Conservation (phyloP, 2,329 filamentous ascomycete genomes). For the Polytolypa hystricis region DNA sequence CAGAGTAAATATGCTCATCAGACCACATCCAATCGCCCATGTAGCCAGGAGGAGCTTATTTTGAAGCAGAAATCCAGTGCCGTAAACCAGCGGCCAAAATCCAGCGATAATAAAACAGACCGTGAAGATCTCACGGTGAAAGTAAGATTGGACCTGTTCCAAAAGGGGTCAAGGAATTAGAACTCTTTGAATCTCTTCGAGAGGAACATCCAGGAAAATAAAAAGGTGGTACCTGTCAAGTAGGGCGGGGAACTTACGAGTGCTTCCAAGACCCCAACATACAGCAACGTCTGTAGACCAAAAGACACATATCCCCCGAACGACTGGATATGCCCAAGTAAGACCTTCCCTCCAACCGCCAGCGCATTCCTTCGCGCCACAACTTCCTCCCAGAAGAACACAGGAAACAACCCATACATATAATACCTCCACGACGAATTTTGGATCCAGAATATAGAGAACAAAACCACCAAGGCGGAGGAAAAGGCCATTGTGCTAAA, state of each 20-base stretch:
- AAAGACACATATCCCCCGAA: slow-evolving; percentile 48
- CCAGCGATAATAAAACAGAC: slow-evolving; percentile 63
- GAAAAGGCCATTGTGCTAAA: slow-evolving; percentile 57
- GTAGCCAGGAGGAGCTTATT: slow-evolving; percentile 54
- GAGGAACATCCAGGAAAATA: slow-evolving; percentile 6
- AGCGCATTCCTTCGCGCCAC: slow-evolving; percentile 66
- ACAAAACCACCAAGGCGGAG: slow-evolving; percentile 63
- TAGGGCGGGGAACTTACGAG: slow-evolving; percentile 50
- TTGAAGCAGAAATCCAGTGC: slow-evolving; percentile 56
- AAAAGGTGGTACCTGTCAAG: too few species aligned
- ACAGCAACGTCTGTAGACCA: slow-evolving; percentile 52
- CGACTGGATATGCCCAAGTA: slow-evolving; percentile 60
- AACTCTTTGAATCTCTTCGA: too few species aligned
- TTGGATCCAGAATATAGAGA: slow-evolving; percentile 68
- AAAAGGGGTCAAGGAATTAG: too few species aligned
- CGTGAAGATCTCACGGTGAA: slow-evolving; percentile 78
- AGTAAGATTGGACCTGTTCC: slow-evolving; percentile 74
- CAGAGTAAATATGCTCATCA: slow-evolving; percentile 86
- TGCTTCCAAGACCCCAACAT: slow-evolving; percentile 65
- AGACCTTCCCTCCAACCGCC: slow-evolving; percentile 50
- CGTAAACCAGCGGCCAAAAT: slow-evolving; percentile 68
- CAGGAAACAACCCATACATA: slow-evolving; percentile 79
- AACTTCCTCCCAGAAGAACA: slow-evolving; percentile 94
- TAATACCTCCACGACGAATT: slow-evolving; percentile 78
- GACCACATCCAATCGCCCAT: slow-evolving; percentile 65